Conservation (phyloP, 257 asterid species). For the Solanum ossicruentum region DNA sequence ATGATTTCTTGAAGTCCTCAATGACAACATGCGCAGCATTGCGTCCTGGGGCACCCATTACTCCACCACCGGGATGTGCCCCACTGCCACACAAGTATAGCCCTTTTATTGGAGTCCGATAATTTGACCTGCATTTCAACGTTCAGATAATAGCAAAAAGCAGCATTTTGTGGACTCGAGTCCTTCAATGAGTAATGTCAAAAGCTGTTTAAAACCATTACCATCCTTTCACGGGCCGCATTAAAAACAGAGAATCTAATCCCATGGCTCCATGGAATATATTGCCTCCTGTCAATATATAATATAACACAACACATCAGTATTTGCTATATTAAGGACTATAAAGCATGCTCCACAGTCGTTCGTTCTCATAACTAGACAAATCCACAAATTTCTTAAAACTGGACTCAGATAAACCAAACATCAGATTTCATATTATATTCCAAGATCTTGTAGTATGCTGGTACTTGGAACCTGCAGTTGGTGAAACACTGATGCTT, state of each 20-base stretch:
- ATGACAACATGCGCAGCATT: slow-evolving; percentile 66
- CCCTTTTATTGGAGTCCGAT: slow-evolving; percentile 71
- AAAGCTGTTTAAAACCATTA: slow-evolving; percentile 11
- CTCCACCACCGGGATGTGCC: slow-evolving; percentile 97
- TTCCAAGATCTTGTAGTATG: background rate
- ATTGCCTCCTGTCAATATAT: slow-evolving; percentile 65
- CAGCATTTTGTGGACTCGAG: background rate
- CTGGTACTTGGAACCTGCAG: background rate
- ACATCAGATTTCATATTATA: background rate
- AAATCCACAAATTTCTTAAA: background rate
- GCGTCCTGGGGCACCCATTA: slow-evolving; percentile 96
- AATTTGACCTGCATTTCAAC: slow-evolving; percentile 53
- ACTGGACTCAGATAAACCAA: background rate
- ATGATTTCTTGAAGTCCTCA: slow-evolving; percentile 45
- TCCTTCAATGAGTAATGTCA: background rate
- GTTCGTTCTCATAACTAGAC: background rate
- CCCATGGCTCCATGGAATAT: slow-evolving; percentile 96
- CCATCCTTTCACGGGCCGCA: slow-evolving; percentile 98
- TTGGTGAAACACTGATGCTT: background rate
- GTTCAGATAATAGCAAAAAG: background rate
- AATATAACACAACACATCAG: background rate
- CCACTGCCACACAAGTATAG: slow-evolving; percentile 90
- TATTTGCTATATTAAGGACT: background rate
- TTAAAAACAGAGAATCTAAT: slow-evolving; percentile 70
- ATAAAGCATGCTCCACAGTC: background rate